Percentiles rank a stretch among this genome's conserved stretches.
Evolutionary conservation across 2,329 filamentous ascomycete species (phyloP).

Genomic region (Lasiodiplodia sp.): DNA sequence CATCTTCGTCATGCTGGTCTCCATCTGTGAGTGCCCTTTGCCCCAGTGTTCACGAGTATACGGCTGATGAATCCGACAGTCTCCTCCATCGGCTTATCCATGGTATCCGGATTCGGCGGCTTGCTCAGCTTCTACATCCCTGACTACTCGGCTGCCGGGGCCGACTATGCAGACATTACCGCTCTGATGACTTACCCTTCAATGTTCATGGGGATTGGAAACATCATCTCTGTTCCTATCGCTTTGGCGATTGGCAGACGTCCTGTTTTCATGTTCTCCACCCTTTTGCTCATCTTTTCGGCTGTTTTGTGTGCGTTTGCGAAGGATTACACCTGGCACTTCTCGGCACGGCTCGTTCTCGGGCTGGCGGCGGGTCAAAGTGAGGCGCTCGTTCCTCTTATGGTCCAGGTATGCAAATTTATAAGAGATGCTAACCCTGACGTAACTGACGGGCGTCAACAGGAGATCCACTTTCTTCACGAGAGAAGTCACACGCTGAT

Average conservation of each 20-base stretch:
- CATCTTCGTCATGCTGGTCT: constrained; percentile 38
- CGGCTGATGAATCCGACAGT: constrained; percentile 37
- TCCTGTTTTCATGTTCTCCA: constrained; percentile 34
- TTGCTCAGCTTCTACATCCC: constrained; percentile 53
- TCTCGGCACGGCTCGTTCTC: constrained; percentile 48
- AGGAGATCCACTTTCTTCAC: constrained; percentile 53
- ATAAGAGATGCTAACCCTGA: no score
- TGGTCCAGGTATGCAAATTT: constrained; percentile 38
- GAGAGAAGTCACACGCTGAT: constrained; percentile 52
- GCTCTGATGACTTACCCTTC: constrained; percentile 40
- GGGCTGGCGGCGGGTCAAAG: constrained; percentile 53
- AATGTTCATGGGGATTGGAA: constrained; percentile 39
- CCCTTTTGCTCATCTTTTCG: constrained; percentile 33
- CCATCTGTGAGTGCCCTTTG: constrained; percentile 35
- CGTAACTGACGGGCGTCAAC: no score
- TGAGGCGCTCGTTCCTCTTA: constrained; percentile 53
- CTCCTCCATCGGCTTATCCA: constrained; percentile 47
- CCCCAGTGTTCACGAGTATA: no score
- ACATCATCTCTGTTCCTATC: constrained; percentile 35
- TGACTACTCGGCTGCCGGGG: constrained; percentile 46
- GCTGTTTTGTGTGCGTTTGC: constrained; percentile 31
- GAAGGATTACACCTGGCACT: constrained; percentile 43
- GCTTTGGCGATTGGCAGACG: constrained; percentile 37
- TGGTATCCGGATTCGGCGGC: constrained; percentile 53
- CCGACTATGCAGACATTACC: constrained; percentile 50